Evolutionary conservation across 208 protist genomes (phyloP), one percentile per base, ranked within the genome.

Genomic region (Herpetomonas tarakana): DNA sequence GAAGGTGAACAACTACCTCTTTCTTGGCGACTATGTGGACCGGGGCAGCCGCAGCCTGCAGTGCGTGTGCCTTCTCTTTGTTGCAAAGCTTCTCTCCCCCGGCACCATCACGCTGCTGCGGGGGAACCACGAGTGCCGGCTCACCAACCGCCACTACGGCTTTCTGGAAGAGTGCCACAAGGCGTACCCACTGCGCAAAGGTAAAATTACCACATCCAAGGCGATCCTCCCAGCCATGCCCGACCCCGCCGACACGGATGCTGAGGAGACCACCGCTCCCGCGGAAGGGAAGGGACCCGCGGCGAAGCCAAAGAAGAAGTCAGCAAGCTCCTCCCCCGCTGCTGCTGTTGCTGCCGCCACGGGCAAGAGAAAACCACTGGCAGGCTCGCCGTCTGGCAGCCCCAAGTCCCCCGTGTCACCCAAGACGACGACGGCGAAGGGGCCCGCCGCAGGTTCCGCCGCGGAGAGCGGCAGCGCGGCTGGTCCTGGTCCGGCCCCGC

Each of bases 21-120:
- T 99, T 77, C 83, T 99, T 0, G 99, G 98, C 12, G 98, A 99
- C 69, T 99, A 99, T 72, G 98, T 99, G 3, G 99, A 99, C 68
- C 93, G 98, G 70, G 99, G 99, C 11, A 87, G 97, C 44, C 88
- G 98, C 50, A 96, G 83, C 31, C 76, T 99, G 18, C 97, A 98
- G 67, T 98, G 97, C 22, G 57, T 97, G n/a, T 80, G 74, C 24
- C 65, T 98, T 21, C 82, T 98, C 18, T 92, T 98, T 46, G 90
- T 96, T 9, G 98, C 98, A 58, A 99, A 99, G 74, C 81, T 99
- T 59, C 88, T 98, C 44, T 98, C 97, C 50, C 98, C 97, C 18
- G 79, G 98, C 46, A 98, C 97, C 52, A 98, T 99, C 57, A 99
- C 99, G 67, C 82, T 99, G 24, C 78, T 99, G 3, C 86, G 99